Conservation (phyloP, 371 early-diverging fungal species). For the Mucor indicus region DNA sequence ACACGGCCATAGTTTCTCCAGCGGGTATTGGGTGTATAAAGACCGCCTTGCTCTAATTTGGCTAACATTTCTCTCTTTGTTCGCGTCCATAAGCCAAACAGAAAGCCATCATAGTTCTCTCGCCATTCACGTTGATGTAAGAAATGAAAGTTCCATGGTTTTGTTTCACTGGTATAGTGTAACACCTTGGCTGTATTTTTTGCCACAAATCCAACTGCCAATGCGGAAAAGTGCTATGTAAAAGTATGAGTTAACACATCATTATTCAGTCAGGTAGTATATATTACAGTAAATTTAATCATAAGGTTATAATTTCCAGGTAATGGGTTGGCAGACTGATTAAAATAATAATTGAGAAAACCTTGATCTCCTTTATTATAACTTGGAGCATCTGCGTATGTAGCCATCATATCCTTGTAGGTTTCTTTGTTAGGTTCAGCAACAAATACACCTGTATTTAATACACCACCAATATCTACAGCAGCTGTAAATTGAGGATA, state of each 20-base stretch:
- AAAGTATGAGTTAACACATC: too few species aligned
- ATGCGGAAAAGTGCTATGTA: conserved; percentile 23
- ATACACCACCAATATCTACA: conserved; percentile 30
- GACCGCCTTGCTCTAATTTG: background rate
- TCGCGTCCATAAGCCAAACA: conserved; percentile 29
- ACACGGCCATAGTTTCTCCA: conserved; percentile 11
- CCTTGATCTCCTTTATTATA: conserved; percentile 40
- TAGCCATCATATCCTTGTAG: conserved; percentile 19
- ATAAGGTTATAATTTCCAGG: conserved; percentile 35
- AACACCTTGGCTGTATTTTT: conserved; percentile 25
- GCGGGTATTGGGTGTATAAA: background rate
- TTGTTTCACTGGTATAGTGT: conserved; percentile 36
- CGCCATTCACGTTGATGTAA: conserved; percentile 29
- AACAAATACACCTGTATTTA: conserved; percentile 41
- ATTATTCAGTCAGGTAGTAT: background rate
- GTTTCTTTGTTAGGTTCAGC: conserved; percentile 28
- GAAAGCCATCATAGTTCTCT: conserved; percentile 30
- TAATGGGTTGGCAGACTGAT: conserved; percentile 15
- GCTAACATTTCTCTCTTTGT: conserved; percentile 8
- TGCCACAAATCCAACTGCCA: conserved; percentile 17
- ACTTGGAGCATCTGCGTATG: conserved; percentile 26
- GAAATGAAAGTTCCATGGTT: conserved; percentile 38
- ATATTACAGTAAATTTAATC: conserved; percentile 32
- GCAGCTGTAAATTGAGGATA: conserved; percentile 31
- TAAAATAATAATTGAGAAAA: conserved; percentile 37